These are phyloP conservation scores for Tolypocladium ophioglossoides DNA, from an alignment of 2,329 filamentous ascomycete species.

Conservation along the genomic window DNA sequence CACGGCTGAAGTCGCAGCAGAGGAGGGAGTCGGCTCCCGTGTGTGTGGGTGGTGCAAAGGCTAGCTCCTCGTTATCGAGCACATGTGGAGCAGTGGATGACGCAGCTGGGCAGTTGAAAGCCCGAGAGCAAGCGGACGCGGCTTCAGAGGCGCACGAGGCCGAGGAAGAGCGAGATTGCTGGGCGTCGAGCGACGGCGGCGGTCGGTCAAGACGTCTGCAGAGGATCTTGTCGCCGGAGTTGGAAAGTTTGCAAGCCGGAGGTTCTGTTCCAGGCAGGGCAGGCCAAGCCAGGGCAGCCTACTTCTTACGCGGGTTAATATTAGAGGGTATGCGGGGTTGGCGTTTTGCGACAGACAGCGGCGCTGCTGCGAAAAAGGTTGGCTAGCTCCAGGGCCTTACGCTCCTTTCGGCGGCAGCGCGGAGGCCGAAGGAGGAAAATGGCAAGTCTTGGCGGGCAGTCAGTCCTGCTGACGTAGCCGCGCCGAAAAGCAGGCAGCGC, in stretches of 20 bases:
- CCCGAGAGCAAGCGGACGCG: not conserved
- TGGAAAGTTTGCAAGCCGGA: not conserved
- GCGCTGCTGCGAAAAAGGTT: not conserved
- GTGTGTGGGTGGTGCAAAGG: not conserved
- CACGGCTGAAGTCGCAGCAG: not conserved
- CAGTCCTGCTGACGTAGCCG: not conserved
- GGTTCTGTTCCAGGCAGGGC: not conserved
- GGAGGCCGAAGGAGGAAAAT: too few relatives aligned
- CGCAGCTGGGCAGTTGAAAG: not conserved
- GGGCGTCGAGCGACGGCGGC: not conserved
- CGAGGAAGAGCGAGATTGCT: not conserved
- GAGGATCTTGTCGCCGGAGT: not conserved
- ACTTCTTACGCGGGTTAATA: too few relatives aligned
- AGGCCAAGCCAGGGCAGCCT: not conserved
- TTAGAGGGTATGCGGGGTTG: not conserved
- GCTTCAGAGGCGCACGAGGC: not conserved
- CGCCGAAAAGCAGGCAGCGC: too few relatives aligned
- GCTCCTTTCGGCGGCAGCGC: not conserved
- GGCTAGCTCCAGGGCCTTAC: not conserved
- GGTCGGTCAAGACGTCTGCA: not conserved
- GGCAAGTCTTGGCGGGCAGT: not conserved
- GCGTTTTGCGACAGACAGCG: not conserved
- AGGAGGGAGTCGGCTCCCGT: not conserved
- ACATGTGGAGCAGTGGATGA: slow-evolving; percentile 1
- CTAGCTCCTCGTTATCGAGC: slow-evolving; percentile 1